Base-by-base conservation (phyloP, 129 eudicot genomes). In the Centrapalus pauciflorus region DNA sequence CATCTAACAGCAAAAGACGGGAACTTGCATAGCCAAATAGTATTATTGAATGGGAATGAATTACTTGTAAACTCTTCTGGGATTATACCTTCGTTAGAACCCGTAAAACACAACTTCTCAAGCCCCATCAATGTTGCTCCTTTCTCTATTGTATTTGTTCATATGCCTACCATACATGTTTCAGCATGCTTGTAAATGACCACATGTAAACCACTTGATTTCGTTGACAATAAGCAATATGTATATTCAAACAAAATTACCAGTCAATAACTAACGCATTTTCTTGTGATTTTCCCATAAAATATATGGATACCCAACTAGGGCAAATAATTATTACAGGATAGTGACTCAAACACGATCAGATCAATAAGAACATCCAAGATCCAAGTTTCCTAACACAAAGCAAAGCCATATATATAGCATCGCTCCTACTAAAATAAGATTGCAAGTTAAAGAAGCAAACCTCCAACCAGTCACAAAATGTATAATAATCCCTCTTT, bases 381-480 rank as follows among this genome's bases (percentile, higher is more conserved):
- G n/a, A n/a, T n/a, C n/a, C n/a, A n/a, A n/a, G n/a, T n/a, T n/a
- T n/a, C n/a, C n/a, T n/a, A n/a, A n/a, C n/a, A n/a, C n/a, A n/a
- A n/a, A n/a, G n/a, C n/a, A n/a, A n/a, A n/a, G n/a, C n/a, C n/a
- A n/a, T n/a, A n/a, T n/a, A n/a, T n/a, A n/a, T n/a, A n/a, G n/a
- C n/a, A n/a, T n/a, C n/a, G n/a, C n/a, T n/a, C n/a, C n/a, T n/a
- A n/a, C 38, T 43, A 10, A 23, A 46, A 27, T 45, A 8, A 46
- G 45, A 67, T 34, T 17, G 30, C n/a, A 4, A 55, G 40, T 7
- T 23, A 19, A 14, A 38, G 58, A 37, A 77, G 20, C 56, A 16
- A 83, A 94, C 99, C 99, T 94, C 73, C 97, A 80, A 65, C 99
- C 99, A 72, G 89, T 86, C 34, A 94, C 93, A 73, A 94, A 94